Evolutionary conservation across 805 yeast species (phyloP).

Genomic region (Saccharomycopsis babjevae): DNA sequence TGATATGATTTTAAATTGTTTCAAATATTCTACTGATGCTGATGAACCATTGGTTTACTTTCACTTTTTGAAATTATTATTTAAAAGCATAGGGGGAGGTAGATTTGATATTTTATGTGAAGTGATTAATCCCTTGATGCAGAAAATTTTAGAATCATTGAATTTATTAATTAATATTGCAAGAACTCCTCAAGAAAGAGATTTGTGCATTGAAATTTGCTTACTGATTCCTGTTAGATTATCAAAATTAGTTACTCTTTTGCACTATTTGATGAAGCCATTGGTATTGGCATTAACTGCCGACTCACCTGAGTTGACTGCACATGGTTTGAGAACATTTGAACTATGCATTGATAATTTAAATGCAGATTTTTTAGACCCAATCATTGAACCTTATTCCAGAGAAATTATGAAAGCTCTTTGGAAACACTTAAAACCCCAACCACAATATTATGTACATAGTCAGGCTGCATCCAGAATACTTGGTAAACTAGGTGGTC

Average conservation of each 20-base stretch:
- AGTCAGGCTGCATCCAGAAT: constrained; percentile 91
- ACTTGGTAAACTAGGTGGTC: constrained; percentile 91
- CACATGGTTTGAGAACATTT: constrained; percentile 89
- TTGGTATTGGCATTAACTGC: constrained; percentile 85
- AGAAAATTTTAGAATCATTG: constrained; percentile 74
- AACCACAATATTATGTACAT: constrained; percentile 91
- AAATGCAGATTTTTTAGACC: constrained; percentile 94
- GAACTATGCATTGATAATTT: constrained; percentile 93
- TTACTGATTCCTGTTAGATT: constrained; percentile 91
- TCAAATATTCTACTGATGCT: constrained; percentile 71
- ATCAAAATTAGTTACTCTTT: constrained; percentile 87
- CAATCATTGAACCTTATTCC: constrained; percentile 91
- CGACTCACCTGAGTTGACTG: constrained; percentile 69
- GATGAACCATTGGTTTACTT: constrained; percentile 88
- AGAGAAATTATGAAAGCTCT: constrained; percentile 90
- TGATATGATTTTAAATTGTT: constrained; percentile 68
- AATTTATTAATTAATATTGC: constrained; percentile 78
- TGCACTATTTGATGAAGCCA: constrained; percentile 82
- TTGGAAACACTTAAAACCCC: constrained; percentile 83
- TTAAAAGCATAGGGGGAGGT: constrained; percentile 95
- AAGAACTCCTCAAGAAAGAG: constrained; percentile 81
- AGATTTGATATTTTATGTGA: constrained; percentile 87
- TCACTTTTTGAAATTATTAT: constrained; percentile 75
- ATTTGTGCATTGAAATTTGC: constrained; percentile 89
- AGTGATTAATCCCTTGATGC: constrained; percentile 84